Evolutionary conservation across 306 rosid species (phyloP).

Genomic region (Cicer pinnatifidum): DNA sequence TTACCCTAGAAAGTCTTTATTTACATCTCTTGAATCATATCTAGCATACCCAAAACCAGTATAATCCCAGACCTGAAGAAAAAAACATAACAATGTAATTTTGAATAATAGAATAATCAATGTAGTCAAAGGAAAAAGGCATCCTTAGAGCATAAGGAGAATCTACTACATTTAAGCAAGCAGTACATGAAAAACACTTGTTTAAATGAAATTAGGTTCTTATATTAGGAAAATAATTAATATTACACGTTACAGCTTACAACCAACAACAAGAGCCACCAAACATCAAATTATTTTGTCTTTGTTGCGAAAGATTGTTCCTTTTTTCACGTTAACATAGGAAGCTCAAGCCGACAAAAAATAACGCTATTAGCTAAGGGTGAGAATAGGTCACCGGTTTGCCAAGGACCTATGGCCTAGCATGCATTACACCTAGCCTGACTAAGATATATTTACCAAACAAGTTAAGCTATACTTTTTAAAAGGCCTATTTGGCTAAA

Average conservation of each 20-base stretch:
- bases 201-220: slow-evolving; percentile 1
- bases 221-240: background rate
- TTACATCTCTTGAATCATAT: slow-evolving; percentile 77
- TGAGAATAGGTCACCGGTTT: background rate
- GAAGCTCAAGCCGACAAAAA: background rate
- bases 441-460: background rate
- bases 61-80: slow-evolving; percentile 89
- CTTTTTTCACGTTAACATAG: background rate
- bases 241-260: background rate
- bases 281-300: background rate
- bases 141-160: background rate
- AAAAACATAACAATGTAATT: slow-evolving; percentile 22
- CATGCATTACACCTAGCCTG: background rate
- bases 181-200: background rate
- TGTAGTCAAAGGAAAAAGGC: slow-evolving; percentile 7
- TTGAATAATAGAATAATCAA: slow-evolving; percentile 14
- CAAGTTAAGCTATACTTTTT: background rate
- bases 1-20: slow-evolving; percentile 90
- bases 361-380: background rate
- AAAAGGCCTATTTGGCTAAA: background rate
- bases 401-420: background rate
- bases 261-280: slow-evolving; percentile 11
- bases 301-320: background rate
- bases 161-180: slow-evolving; percentile 15
- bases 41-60: slow-evolving; percentile 87